Evolutionary conservation across 192 early-diverging fungal genomes (phyloP).

Genomic region (Linderina pennispora): DNA sequence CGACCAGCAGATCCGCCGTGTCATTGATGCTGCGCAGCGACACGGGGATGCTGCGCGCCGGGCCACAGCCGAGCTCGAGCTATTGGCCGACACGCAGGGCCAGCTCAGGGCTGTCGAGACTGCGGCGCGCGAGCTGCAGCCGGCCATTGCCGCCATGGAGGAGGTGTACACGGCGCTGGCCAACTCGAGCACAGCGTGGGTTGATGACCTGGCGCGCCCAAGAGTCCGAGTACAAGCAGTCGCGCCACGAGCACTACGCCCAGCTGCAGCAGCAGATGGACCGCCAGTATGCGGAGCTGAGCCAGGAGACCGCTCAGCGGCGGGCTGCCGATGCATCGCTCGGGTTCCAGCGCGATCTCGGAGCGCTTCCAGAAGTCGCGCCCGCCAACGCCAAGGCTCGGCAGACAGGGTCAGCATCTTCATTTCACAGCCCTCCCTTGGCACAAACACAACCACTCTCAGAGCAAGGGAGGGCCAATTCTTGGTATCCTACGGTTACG

Average conservation of each 20-base stretch:
- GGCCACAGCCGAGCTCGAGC: slow-evolving; percentile 11
- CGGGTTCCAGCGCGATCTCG: slow-evolving; percentile 39
- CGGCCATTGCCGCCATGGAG: slow-evolving; percentile 13
- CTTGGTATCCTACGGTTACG: too few species aligned
- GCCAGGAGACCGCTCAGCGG: slow-evolving; percentile 15
- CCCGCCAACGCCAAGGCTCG: too few species aligned
- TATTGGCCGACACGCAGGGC: slow-evolving; percentile 8
- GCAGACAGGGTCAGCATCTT: too few species aligned
- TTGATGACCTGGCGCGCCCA: slow-evolving; percentile 16
- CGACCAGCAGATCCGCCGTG: slow-evolving; percentile 11
- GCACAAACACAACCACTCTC: too few species aligned
- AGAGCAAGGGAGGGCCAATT: too few species aligned
- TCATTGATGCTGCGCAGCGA: slow-evolving; percentile 3
- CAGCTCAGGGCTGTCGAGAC: slow-evolving; percentile 12
- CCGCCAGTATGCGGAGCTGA: slow-evolving; percentile 29
- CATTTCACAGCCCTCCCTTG: too few species aligned
- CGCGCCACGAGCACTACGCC: slow-evolving; percentile 27
- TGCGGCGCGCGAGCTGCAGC: slow-evolving; percentile 12
- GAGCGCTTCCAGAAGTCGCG: slow-evolving; percentile 7
- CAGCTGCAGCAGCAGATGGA: slow-evolving; percentile 38
- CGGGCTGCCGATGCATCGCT: slow-evolving; percentile 29
- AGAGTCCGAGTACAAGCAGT: slow-evolving; percentile 21
- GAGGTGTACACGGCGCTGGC: slow-evolving; percentile 23
- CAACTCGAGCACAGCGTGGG: slow-evolving; percentile 3
- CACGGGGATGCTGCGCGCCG: slow-evolving; percentile 17